phyloP scores from a whole-genome alignment of 2,329 filamentous ascomycete species.

The Fusarium nisikadoi region DNA sequence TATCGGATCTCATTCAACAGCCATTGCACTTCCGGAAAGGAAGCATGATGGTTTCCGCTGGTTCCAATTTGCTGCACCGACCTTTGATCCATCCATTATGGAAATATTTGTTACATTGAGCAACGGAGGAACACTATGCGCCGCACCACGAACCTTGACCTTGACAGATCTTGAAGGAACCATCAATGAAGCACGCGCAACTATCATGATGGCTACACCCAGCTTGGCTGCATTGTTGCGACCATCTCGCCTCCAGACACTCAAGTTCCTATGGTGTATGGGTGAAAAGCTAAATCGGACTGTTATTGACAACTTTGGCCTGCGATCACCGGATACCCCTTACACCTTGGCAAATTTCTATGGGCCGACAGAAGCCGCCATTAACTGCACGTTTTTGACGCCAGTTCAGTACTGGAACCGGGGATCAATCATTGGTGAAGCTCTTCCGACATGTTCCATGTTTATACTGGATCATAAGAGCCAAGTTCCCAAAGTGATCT shows the following conservation, averaged over 20 bases:
- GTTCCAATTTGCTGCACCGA: slow-evolving; percentile 52
- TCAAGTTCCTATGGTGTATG: not conserved
- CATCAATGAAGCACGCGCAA: slow-evolving; percentile 46
- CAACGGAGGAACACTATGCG: slow-evolving; percentile 54
- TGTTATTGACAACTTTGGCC: slow-evolving; percentile 42
- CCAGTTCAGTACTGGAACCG: slow-evolving; percentile 36
- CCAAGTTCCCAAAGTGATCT: slow-evolving; percentile 59
- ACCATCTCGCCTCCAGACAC: not conserved
- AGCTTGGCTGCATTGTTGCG: slow-evolving; percentile 50
- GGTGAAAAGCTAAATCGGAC: slow-evolving; percentile 30
- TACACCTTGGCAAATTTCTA: slow-evolving; percentile 41
- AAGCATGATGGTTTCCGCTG: slow-evolving; percentile 44
- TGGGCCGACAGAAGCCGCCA: slow-evolving; percentile 44
- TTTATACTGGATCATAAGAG: slow-evolving; percentile 41
- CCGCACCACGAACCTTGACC: slow-evolving; percentile 44
- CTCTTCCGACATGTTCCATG: slow-evolving; percentile 49
- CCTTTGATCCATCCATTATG: slow-evolving; percentile 82
- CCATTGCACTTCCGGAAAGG: slow-evolving; percentile 15
- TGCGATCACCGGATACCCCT: slow-evolving; percentile 43
- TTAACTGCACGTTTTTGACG: slow-evolving; percentile 37
- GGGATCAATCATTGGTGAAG: slow-evolving; percentile 51
- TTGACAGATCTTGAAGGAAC: slow-evolving; percentile 40
- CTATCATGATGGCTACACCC: slow-evolving; percentile 52
- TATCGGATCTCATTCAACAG: not conserved
- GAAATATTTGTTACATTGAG: slow-evolving; percentile 85